phyloP scores from a whole-genome alignment of 176 grass and related monocot genomes.

The Bromus sterilis region DNA sequence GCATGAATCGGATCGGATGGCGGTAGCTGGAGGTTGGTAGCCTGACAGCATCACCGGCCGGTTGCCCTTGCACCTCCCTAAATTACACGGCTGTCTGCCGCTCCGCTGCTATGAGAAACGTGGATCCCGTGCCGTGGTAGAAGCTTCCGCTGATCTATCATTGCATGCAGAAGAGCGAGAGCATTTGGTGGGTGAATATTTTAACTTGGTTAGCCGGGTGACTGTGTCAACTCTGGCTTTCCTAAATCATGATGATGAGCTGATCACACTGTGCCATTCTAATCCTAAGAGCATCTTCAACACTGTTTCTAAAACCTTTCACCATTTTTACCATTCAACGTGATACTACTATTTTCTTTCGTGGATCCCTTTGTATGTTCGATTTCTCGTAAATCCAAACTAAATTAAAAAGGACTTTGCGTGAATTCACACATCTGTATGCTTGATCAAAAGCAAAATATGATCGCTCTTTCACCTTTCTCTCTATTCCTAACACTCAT shows the following conservation, averaged over 20 bases:
- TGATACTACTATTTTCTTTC: too few species aligned
- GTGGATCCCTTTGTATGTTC: too few species aligned
- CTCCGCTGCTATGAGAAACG: constrained; percentile 1
- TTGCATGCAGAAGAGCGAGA: too few species aligned
- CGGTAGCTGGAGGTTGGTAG: constrained; percentile 70
- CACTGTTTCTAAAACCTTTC: too few species aligned
- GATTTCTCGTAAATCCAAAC: too few species aligned
- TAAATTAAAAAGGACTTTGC: too few species aligned
- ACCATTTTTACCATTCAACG: too few species aligned
- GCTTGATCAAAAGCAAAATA: too few species aligned
- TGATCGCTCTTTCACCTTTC: too few species aligned
- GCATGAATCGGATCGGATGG: constrained; percentile 18
- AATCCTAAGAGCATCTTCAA: too few species aligned
- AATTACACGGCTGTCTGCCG: background rate
- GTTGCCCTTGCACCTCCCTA: background rate
- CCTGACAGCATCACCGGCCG: constrained; percentile 28
- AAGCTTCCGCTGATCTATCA: background rate
- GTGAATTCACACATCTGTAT: too few species aligned
- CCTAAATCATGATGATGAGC: background rate
- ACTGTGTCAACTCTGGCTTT: background rate
- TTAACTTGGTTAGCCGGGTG: background rate
- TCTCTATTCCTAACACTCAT: too few species aligned
- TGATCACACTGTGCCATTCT: background rate
- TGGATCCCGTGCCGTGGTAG: background rate
- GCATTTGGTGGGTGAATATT: background rate